Conservation (phyloP, 176 grass and related monocot genomes). For the Oryza meridionalis region DNA sequence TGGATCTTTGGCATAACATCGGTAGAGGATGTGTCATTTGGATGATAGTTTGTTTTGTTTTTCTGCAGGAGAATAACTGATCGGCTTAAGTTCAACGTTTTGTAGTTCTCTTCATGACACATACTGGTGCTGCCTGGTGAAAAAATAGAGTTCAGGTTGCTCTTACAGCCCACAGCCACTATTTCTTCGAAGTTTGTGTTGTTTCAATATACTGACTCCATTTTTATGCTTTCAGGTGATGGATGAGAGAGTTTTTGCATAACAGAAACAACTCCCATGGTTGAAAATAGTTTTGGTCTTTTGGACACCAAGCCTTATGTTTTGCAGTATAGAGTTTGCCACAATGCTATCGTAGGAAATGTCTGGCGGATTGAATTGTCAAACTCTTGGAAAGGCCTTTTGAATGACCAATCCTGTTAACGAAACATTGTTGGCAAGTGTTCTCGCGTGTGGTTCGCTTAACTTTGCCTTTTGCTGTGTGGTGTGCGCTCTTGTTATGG, state of each 20-base stretch:
- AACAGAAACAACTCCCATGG: background rate
- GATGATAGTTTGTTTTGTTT: slow-evolving; percentile 7
- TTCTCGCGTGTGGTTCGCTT: background rate
- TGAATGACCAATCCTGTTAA: background rate
- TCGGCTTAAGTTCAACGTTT: background rate
- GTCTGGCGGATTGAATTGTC: slow-evolving; percentile 18
- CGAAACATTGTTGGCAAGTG: slow-evolving; percentile 5
- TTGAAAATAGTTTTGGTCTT: slow-evolving; percentile 3
- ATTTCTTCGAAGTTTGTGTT: background rate
- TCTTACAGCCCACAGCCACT: background rate
- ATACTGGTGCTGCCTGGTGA: background rate
- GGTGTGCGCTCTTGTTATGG: background rate
- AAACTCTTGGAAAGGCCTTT: background rate
- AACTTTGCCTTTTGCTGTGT: background rate
- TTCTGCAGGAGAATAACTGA: slow-evolving; percentile 42
- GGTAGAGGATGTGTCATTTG: slow-evolving; percentile 11
- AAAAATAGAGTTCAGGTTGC: background rate
- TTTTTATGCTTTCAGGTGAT: slow-evolving; percentile 33
- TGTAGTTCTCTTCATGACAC: background rate
- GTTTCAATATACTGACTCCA: slow-evolving; percentile 7
- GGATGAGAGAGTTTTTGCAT: slow-evolving; percentile 17
- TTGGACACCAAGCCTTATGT: slow-evolving; percentile 21
- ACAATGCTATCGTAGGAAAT: slow-evolving; percentile 12
- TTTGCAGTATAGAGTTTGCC: slow-evolving; percentile 14
- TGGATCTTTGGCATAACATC: slow-evolving; percentile 10